phyloP scores from a whole-genome alignment of 2,329 filamentous ascomycete genomes.

The Hymenoscyphus occultus region DNA sequence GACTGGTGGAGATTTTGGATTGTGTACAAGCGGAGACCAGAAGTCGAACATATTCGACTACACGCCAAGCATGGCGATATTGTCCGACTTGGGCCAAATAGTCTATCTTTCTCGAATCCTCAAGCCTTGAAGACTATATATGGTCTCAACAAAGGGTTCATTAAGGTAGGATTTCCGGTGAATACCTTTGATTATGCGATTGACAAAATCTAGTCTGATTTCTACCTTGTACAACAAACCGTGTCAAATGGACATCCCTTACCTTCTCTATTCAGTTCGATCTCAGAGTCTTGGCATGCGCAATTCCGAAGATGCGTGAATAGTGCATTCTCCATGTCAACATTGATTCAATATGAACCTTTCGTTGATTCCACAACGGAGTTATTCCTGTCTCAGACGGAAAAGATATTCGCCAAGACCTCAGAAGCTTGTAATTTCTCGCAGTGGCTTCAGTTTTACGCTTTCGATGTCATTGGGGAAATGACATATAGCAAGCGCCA shows the following conservation, averaged over 20 bases:
- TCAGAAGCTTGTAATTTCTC: constrained; percentile 57
- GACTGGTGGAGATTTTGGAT: constrained; percentile 75
- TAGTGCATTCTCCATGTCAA: constrained; percentile 73
- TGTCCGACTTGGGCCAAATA: constrained; percentile 72
- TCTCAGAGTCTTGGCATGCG: constrained; percentile 71
- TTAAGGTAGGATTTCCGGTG: constrained; percentile 54
- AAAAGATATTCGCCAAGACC: constrained; percentile 48
- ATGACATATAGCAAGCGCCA: constrained; percentile 74
- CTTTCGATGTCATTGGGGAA: constrained; percentile 78
- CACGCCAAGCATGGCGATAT: constrained; percentile 72
- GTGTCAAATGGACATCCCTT: constrained; percentile 65
- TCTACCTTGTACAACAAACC: constrained; percentile 76
- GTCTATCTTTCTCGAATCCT: constrained; percentile 70
- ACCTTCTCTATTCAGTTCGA: constrained; percentile 73
- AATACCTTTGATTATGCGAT: neutral
- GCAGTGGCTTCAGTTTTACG: constrained; percentile 75
- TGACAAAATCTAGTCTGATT: constrained; percentile 58
- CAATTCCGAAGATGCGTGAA: constrained; percentile 73
- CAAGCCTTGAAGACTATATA: constrained; percentile 74
- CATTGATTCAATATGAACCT: constrained; percentile 74
- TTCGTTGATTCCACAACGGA: constrained; percentile 73
- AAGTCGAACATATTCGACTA: constrained; percentile 64
- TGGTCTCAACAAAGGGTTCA: constrained; percentile 76
- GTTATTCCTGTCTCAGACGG: constrained; percentile 64
- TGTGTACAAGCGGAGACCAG: constrained; percentile 60